Percentiles rank a stretch among this genome's conserved stretches.
phyloP scores from a whole-genome alignment of 371 early-diverging fungal genomes.

The Mortierella sp. region DNA sequence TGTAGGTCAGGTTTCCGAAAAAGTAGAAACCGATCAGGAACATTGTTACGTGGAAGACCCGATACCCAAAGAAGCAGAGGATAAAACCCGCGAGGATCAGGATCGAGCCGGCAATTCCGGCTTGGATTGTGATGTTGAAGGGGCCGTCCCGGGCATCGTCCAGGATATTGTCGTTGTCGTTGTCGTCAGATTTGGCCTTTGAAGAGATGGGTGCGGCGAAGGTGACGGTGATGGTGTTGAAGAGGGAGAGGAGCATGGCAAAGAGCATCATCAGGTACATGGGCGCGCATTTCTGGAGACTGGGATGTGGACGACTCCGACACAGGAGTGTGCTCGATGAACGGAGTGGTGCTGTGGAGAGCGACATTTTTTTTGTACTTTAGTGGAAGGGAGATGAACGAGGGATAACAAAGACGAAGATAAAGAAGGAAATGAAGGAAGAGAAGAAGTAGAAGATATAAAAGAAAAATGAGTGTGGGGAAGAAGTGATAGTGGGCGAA shows the following conservation, averaged over 20 bases:
- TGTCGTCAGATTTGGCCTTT: not conserved
- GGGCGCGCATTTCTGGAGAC: slow-evolving; percentile 7
- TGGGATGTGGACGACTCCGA: not conserved
- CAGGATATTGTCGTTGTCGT: slow-evolving; percentile 4
- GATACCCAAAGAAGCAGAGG: slow-evolving; percentile 74
- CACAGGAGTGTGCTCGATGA: slow-evolving; percentile 18
- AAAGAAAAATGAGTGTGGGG: not conserved
- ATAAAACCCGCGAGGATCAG: slow-evolving; percentile 73
- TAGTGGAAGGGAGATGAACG: too few species aligned
- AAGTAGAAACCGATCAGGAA: slow-evolving; percentile 74
- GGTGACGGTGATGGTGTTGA: slow-evolving; percentile 18
- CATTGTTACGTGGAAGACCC: slow-evolving; percentile 66
- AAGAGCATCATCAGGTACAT: slow-evolving; percentile 21
- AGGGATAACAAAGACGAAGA: not conserved
- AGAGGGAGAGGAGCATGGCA: slow-evolving; percentile 22
- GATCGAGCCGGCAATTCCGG: slow-evolving; percentile 70
- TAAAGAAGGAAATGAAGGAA: not conserved
- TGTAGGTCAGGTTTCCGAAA: slow-evolving; percentile 66
- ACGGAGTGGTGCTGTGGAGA: not conserved
- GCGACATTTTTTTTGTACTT: not conserved
- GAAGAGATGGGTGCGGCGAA: slow-evolving; percentile 23
- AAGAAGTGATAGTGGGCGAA: not conserved
- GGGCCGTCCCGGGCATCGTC: slow-evolving; percentile 32
- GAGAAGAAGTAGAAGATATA: not conserved
- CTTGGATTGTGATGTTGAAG: slow-evolving; percentile 64